These are phyloP conservation scores for Sclerotinia nivalis DNA, from an alignment of 2,329 filamentous ascomycete species.

Conservation along the genomic window DNA sequence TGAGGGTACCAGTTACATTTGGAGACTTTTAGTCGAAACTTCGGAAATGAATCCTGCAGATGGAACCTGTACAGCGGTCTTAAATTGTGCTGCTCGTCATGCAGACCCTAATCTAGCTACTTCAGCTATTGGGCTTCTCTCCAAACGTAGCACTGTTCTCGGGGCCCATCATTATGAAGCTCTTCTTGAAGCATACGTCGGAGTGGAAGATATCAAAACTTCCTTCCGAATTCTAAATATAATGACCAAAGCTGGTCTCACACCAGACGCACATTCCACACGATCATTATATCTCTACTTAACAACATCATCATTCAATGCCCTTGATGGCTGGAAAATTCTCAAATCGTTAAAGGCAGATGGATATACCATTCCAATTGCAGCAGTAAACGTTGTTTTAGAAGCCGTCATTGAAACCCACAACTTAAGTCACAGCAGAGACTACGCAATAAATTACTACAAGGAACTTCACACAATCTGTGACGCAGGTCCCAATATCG, in stretches of 20 bases:
- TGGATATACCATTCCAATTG: constrained; percentile 52
- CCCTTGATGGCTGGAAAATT: constrained; percentile 52
- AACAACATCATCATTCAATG: constrained; percentile 47
- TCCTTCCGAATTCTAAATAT: constrained; percentile 71
- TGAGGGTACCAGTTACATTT: constrained; percentile 66
- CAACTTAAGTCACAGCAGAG: constrained; percentile 41
- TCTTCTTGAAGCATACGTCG: constrained; percentile 69
- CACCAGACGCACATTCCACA: constrained; percentile 60
- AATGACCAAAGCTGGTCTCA: constrained; percentile 66
- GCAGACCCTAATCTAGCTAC: constrained; percentile 69
- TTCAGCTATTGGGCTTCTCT: constrained; percentile 67
- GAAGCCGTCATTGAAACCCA: constrained; percentile 42
- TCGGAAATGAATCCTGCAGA: constrained; percentile 63
- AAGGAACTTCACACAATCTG: constrained; percentile 58
- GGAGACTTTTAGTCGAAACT: constrained; percentile 64
- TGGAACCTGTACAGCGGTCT: constrained; percentile 65
- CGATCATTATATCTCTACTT: constrained; percentile 62
- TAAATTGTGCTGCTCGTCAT: constrained; percentile 69
- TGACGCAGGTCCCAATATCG: constrained; percentile 47
- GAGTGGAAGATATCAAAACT: constrained; percentile 59
- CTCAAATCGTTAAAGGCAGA: constrained; percentile 57
- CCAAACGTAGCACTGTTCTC: constrained; percentile 58
- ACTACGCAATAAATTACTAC: constrained; percentile 59
- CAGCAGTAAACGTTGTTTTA: constrained; percentile 48
- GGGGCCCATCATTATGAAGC: constrained; percentile 75